Conservation (phyloP, 176 grass and related monocot genomes). For the Oropetium thomaeum region DNA sequence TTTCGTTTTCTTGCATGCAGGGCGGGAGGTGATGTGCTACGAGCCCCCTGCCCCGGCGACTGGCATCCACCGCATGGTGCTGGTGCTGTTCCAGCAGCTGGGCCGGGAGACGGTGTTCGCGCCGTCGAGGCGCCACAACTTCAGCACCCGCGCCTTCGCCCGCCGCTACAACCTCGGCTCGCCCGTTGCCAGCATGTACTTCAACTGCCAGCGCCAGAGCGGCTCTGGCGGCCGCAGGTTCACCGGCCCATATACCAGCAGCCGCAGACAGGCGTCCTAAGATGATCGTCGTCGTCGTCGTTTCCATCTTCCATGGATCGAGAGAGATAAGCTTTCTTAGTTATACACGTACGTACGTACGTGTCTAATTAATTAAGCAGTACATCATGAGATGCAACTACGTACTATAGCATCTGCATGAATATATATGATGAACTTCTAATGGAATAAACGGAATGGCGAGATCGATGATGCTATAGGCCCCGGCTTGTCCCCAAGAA, state of each 20-base stretch:
- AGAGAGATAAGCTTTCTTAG: background rate
- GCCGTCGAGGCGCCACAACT: conserved; percentile 63
- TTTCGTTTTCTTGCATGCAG: no score
- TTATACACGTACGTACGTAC: background rate
- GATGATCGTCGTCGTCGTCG: no score
- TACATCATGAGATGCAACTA: background rate
- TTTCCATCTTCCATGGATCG: no score
- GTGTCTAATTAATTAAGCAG: no score
- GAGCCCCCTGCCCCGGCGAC: conserved; percentile 50
- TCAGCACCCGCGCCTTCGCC: conserved; percentile 59
- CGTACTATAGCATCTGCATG: no score
- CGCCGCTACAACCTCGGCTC: conserved; percentile 55
- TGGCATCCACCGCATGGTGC: conserved; percentile 83
- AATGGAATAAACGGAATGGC: background rate
- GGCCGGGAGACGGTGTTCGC: conserved; percentile 59
- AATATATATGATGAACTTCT: background rate
- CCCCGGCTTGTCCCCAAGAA: no score
- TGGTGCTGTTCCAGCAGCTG: conserved; percentile 66
- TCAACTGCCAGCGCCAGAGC: conserved; percentile 73
- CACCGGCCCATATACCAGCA: conserved; percentile 37
- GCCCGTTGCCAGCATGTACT: conserved; percentile 62
- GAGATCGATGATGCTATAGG: no score
- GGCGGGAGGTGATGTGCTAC: conserved; percentile 55
- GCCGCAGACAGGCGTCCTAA: background rate
- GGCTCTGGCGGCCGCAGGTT: conserved; percentile 76